A percentile compares a stretch with the other conserved stretches of the same genome.
phyloP scores from a whole-genome alignment of 495 filamentous ascomycete genomes.

The Neurospora cerealis region DNA sequence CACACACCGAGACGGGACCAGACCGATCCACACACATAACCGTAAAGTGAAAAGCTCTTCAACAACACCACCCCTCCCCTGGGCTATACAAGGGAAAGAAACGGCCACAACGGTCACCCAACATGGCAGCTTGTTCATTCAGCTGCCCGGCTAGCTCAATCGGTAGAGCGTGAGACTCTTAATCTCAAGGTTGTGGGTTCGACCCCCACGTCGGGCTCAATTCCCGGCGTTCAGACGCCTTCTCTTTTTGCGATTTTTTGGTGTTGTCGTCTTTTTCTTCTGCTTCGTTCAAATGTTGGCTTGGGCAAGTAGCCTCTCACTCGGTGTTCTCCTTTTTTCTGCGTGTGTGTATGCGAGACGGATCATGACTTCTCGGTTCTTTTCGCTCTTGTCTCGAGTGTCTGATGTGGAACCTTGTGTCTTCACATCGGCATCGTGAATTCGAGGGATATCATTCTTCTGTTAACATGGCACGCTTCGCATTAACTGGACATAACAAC shows the following conservation, averaged over 20 bases:
- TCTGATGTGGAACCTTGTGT: no score
- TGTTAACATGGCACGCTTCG: no score
- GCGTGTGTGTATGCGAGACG: not conserved
- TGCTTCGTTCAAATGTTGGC: not conserved
- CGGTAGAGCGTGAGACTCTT: slow-evolving; percentile 69
- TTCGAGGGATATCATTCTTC: not conserved
- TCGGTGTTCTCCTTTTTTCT: not conserved
- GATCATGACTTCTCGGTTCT: no score
- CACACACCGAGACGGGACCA: not conserved
- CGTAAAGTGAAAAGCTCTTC: not conserved
- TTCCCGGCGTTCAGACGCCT: not conserved
- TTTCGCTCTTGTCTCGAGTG: no score
- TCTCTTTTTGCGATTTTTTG: not conserved
- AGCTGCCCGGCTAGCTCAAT: slow-evolving; percentile 50
- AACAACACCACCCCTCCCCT: not conserved
- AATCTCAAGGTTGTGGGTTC: not conserved
- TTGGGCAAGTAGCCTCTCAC: not conserved
- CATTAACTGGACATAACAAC: no score
- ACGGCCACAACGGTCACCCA: not conserved
- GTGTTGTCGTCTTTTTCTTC: not conserved
- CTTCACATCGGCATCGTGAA: not conserved
- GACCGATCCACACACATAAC: not conserved
- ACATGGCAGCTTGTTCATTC: not conserved
- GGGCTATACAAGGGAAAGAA: not conserved
- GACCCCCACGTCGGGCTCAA: not conserved